Conservation (phyloP, 768 basidiomycete genomes). For the Russula olivacea region DNA sequence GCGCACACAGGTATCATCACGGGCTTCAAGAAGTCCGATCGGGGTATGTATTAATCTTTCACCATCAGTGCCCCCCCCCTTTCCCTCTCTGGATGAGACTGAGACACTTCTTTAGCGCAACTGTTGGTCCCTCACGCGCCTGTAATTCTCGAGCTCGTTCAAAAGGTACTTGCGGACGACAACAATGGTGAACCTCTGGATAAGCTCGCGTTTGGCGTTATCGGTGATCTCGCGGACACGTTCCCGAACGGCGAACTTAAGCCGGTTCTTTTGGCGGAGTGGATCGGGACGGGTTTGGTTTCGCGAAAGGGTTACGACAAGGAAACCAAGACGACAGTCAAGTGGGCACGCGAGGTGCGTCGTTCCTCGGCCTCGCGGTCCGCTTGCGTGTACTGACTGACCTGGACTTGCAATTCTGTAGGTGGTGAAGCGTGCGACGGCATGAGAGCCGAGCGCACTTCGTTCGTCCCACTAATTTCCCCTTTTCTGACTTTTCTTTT, state of each 20-base stretch:
- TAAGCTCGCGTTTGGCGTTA: slow-evolving; percentile 72
- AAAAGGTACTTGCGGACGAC: slow-evolving; percentile 71
- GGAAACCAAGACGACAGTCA: slow-evolving; percentile 83
- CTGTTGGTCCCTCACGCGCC: slow-evolving; percentile 65
- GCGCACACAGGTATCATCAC: slow-evolving; percentile 94
- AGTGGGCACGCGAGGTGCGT: slow-evolving; percentile 89
- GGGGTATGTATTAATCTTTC: slow-evolving; percentile 42
- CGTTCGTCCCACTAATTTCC: background rate
- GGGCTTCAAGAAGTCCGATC: slow-evolving; percentile 77
- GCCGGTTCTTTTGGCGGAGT: slow-evolving; percentile 68
- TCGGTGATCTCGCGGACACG: slow-evolving; percentile 89
- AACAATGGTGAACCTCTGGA: slow-evolving; percentile 76
- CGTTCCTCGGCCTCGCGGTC: slow-evolving; percentile 3
- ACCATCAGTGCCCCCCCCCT: background rate
- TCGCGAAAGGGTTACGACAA: slow-evolving; percentile 64
- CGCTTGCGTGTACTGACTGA: background rate
- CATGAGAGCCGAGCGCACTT: background rate
- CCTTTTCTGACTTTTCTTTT: background rate
- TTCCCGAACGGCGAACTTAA: slow-evolving; percentile 81
- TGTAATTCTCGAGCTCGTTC: slow-evolving; percentile 74
- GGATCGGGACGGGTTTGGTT: slow-evolving; percentile 71
- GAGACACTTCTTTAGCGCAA: slow-evolving; percentile 31
- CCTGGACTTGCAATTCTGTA: slow-evolving; percentile 28
- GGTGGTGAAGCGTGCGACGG: slow-evolving; percentile 76
- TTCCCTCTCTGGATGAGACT: background rate